Conservation (phyloP, 192 early-diverging fungal genomes). For the Coemansia sp. region DNA sequence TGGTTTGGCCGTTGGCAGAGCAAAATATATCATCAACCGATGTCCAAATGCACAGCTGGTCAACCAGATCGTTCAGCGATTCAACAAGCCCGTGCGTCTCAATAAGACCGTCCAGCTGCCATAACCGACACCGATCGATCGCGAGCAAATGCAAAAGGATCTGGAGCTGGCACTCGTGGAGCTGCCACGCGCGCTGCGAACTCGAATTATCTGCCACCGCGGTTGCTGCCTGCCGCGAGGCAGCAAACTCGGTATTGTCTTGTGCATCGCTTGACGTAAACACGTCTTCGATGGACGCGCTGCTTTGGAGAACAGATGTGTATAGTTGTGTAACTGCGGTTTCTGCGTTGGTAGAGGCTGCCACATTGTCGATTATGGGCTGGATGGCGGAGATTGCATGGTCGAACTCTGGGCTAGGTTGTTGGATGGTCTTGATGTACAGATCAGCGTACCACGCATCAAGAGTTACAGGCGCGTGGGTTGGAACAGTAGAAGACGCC, state of each 20-base stretch:
- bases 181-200: slow-evolving; percentile 26
- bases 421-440: slow-evolving; percentile 20
- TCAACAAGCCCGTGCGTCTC: slow-evolving; percentile 4
- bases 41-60: slow-evolving; percentile 46
- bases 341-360: background rate
- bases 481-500: background rate
- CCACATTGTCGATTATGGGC: background rate
- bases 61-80: slow-evolving; percentile 33
- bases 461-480: slow-evolving; percentile 2
- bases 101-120: background rate
- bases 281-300: slow-evolving; percentile 22
- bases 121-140: slow-evolving; percentile 13
- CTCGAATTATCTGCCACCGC: background rate
- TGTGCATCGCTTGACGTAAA: slow-evolving; percentile 11
- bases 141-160: slow-evolving; percentile 41
- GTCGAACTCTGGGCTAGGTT: slow-evolving; percentile 6
- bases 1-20: background rate
- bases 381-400: background rate
- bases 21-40: slow-evolving; percentile 36
- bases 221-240: slow-evolving; percentile 6
- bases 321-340: background rate
- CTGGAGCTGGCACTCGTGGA: slow-evolving; percentile 50
- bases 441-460: slow-evolving; percentile 31
- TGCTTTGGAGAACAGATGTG: slow-evolving; percentile 11
- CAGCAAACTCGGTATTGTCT: background rate